These are phyloP conservation scores for Nymphaea colorata DNA, from an alignment of 164 flowering plant genomes.

Conservation along the genomic window DNA sequence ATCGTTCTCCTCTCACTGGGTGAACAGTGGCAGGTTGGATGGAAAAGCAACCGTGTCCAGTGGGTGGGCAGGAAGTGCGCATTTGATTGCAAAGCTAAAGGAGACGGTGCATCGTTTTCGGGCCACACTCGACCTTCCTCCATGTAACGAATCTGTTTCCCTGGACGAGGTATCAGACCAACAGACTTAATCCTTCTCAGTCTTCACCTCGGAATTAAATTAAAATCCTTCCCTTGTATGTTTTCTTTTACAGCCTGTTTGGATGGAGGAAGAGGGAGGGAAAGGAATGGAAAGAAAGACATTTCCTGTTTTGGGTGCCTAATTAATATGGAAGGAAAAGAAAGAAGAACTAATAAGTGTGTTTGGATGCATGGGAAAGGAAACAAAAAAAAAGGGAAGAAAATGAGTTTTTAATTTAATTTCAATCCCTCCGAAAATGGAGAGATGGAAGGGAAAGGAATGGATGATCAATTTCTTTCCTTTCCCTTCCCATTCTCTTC, in stretches of 20 bases:
- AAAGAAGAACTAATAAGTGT: too few species aligned
- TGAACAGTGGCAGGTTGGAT: neutral
- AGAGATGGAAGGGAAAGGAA: too few species aligned
- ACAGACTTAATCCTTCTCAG: neutral
- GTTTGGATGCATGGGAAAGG: too few species aligned
- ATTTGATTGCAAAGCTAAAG: slow-evolving; percentile 36
- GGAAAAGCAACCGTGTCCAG: slow-evolving; percentile 5
- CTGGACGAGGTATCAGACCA: slow-evolving; percentile 32
- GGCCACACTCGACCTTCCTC: slow-evolving; percentile 59
- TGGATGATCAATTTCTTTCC: too few species aligned
- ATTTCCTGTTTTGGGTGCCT: neutral
- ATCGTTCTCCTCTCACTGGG: neutral
- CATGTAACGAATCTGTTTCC: slow-evolving; percentile 29
- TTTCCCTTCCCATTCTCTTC: too few species aligned
- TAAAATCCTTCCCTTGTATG: neutral
- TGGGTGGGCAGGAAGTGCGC: slow-evolving; percentile 21
- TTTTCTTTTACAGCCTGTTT: too few species aligned
- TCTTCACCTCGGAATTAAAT: neutral
- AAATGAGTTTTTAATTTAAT: too few species aligned
- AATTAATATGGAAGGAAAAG: too few species aligned
- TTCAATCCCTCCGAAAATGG: too few species aligned
- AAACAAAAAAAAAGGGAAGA: too few species aligned
- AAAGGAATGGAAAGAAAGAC: neutral
- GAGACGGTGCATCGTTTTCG: slow-evolving; percentile 50
- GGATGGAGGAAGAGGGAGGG: neutral